Evolutionary conservation across 1,284 basidiomycete genomes (phyloP), one percentile per base, ranked within the genome.

Genomic region (Marasmius oreades): DNA sequence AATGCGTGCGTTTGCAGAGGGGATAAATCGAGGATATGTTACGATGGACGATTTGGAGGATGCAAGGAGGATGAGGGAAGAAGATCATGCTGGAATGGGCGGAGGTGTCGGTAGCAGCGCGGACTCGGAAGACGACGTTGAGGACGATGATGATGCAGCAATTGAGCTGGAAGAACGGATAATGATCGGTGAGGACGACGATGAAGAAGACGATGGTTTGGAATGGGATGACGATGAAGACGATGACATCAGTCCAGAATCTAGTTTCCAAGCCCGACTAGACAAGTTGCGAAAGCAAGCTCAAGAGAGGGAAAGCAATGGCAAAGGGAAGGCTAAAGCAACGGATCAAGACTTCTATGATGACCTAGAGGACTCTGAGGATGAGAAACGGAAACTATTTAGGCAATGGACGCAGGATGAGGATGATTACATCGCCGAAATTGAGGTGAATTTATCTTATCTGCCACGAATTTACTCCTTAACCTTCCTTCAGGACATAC

Each of bases 31-130:
- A 14, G 65, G 63, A 44, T 79, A 79, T 61, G 68, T 79, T 43
- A 86, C 82, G n/a, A 82, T 85, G 70, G 86, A 84, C 63, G 88
- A 91, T 70, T 63, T 90, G 23, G 77, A 72, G 47, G 85, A 86
- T 65, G 75, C 69, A 54, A 75, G 76, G 56, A 69, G 66, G 61
- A 80, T 89, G 67, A 69, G 62, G 55, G 60, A 88, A 60, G 86
- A 88, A 61, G 80, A 78, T 45, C 71, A 72, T 43, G 72, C 68
- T 33, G 65, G 61, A 11, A 60, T 44, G 6, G 66, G 61, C 18
- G 62, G 60, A 31, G 59, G 57, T n/a, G 57, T 57, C 52, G 65
- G 62, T 6, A 70, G 72, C 43, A 69, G 65, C 0, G 70, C 68
- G 2, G 70, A 69, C 5, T 62, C 62, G 31, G 65, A 65, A 53